Base-by-base conservation (phyloP, 495 filamentous ascomycete species). In the Haplographium delicatum region DNA sequence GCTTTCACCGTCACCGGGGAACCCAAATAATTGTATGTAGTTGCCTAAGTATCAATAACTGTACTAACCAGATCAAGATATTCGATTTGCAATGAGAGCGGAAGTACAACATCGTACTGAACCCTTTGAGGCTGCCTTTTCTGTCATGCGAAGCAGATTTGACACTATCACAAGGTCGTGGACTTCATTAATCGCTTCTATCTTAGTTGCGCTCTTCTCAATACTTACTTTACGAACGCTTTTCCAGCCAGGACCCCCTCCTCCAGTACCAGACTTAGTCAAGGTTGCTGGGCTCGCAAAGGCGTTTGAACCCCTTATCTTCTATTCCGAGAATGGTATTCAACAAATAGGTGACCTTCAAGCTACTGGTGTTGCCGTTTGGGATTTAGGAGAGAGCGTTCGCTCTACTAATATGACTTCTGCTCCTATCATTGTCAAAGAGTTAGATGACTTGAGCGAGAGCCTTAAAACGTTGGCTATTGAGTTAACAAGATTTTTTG, bases 301-400 rank as follows among this genome's bases (percentile, higher is more conserved):
- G 58, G 86, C 86, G 2, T 91, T 96, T 59, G 90, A 96, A 61
- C 90, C 90, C 1, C 69, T 95, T 23, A 93, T 96, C 33, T 88
- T 88, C 68, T 94, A 90, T 62, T 94, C 90, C 0, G 89, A 95
- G 56, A 85, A 90, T 63, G 88, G 88, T 11, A 81, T 86, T 23
- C 79, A 83, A 50, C 88, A 95, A 62, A 86, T 95, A 18, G 82
- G 81, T 27, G 86, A 89, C 30, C 72, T 96, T 10, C 89, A 94
- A 63, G 88, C 93, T 35, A 93, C 89, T 0, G 85, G 88, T 27
- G 82, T 94, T 5, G 90, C 90, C 0, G 89, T 96, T 16, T 93
- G 88, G 86, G 90, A 96, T 65, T 74, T 96, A 4, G 85, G 86
- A 37, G 90, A 95, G 68, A 90, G 82, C 41, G 83, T 95, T 44